A percentile compares a stretch with the other conserved stretches of the same genome.
These are phyloP conservation scores for Austropuccinia psidii DNA, from an alignment of 1,284 basidiomycete species.

Conservation along the genomic window DNA sequence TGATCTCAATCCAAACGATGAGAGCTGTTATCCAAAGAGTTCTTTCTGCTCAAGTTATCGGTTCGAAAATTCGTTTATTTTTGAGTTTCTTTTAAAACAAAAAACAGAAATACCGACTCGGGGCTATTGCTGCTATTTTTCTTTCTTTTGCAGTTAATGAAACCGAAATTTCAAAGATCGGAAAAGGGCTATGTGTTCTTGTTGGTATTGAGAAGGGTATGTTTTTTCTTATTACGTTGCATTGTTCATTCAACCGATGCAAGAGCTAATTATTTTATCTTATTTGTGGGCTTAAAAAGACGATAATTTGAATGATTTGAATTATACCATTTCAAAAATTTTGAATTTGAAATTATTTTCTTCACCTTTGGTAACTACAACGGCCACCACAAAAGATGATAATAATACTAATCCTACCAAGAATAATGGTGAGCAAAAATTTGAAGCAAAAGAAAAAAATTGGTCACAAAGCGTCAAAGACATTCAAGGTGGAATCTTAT, in stretches of 20 bases:
- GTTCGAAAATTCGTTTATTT: constrained; percentile 48
- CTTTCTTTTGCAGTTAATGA: constrained; percentile 60
- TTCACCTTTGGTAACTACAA: neutral
- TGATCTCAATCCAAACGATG: too few relatives aligned
- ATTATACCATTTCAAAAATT: constrained; percentile 70
- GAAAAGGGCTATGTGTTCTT: constrained; percentile 72
- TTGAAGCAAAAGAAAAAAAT: constrained; percentile 51
- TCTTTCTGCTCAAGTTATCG: constrained; percentile 62
- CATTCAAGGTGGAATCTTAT: constrained; percentile 73
- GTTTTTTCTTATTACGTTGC: constrained; percentile 39
- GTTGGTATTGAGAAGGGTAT: constrained; percentile 74
- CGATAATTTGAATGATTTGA: constrained; percentile 65
- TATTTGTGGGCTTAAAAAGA: constrained; percentile 52
- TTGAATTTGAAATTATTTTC: constrained; percentile 45
- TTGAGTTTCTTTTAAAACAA: neutral
- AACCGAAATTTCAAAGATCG: constrained; percentile 67
- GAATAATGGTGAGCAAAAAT: neutral
- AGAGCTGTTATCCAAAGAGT: constrained; percentile 70
- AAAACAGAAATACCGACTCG: neutral
- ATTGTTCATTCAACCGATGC: neutral
- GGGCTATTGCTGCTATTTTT: neutral
- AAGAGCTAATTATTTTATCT: constrained; percentile 6
- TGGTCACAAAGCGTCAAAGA: constrained; percentile 80
- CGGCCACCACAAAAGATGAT: neutral
- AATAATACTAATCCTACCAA: neutral